Conservation (phyloP, 163 green algal genomes). For the Chlamydomonas reinhardtii region DNA sequence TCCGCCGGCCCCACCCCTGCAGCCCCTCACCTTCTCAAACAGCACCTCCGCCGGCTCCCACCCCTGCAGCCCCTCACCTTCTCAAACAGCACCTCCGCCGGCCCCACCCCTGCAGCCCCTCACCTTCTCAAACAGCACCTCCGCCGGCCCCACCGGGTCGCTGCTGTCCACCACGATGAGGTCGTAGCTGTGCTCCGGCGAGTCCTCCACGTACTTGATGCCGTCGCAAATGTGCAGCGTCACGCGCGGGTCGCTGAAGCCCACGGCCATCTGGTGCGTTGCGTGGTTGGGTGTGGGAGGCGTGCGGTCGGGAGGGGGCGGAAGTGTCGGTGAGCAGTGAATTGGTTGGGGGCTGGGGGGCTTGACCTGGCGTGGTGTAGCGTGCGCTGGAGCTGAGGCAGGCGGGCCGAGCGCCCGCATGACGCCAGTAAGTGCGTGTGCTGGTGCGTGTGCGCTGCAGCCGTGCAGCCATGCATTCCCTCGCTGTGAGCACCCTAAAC, state of each 20-base stretch:
- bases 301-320: not conserved
- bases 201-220: slow-evolving; percentile 92
- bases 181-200: slow-evolving; percentile 89
- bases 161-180: slow-evolving; percentile 99
- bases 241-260: slow-evolving; percentile 94
- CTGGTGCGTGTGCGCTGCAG: too few relatives aligned
- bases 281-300: not conserved
- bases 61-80: not conserved
- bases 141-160: slow-evolving; percentile 96
- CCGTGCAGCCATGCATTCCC: too few relatives aligned
- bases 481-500: too few relatives aligned
- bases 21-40: not conserved
- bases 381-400: too few relatives aligned
- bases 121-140: slow-evolving; percentile 96
- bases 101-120: not conserved
- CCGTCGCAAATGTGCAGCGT: slow-evolving; percentile 89
- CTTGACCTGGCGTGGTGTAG: too few relatives aligned
- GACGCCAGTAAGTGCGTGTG: too few relatives aligned
- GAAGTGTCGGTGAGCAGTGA: too few relatives aligned
- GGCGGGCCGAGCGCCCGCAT: too few relatives aligned
- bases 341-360: too few relatives aligned
- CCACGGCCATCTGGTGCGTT: slow-evolving; percentile 89
- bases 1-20: too few relatives aligned
- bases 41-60: too few relatives aligned
- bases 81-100: too few relatives aligned